Evolutionary conservation across 805 yeast species (phyloP), one percentile per base, ranked within the genome.

Genomic region (Candida nanaspora): DNA sequence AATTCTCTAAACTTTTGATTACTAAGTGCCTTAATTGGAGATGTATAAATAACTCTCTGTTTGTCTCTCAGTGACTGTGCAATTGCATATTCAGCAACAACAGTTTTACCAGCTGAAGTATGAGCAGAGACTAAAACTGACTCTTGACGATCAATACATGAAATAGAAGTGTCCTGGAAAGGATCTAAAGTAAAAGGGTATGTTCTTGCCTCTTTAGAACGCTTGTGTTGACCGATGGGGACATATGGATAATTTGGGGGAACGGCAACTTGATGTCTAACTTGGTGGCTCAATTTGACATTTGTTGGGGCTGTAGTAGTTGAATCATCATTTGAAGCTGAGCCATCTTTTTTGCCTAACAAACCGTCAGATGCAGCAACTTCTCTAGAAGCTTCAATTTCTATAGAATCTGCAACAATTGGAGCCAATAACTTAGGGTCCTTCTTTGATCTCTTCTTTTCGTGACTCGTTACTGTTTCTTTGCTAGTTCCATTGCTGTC

Each of bases 121-220:
- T 88, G 98, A 9, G 99, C 99, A 27, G 97, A 88, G 5, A 93
- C 98, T 51, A 93, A 70, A 20, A 93, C 99, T 2, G 95, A 83
- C 64, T 91, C 98, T 51, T 80, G 77, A 57, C 98, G 74, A 61
- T 93, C 98, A 48, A 93, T 93, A 65, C 98, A 91, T 10, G 96
- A 88, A 47, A 93, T 82, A 14, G 98, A 85, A 16, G 96, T 89
- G 51, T 93, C 96, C 68, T 93, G 99, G 72, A 93, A 93, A 25
- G 98, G 97, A 73, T 93, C 99, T 49, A 93, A 72, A 0, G 80
- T 77, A 63, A 93, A 93, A 0, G 98, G 98, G 53, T 93, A 93
- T 0, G 83, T 78, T 51, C 97, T 73, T 2, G 98, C 98, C 50
- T 87, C 86, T 19, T 73, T 69, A 18, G 57, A 54, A 56, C 95